phyloP scores from a whole-genome alignment of 2,329 filamentous ascomycete species.

The Monosporascus sp. region DNA sequence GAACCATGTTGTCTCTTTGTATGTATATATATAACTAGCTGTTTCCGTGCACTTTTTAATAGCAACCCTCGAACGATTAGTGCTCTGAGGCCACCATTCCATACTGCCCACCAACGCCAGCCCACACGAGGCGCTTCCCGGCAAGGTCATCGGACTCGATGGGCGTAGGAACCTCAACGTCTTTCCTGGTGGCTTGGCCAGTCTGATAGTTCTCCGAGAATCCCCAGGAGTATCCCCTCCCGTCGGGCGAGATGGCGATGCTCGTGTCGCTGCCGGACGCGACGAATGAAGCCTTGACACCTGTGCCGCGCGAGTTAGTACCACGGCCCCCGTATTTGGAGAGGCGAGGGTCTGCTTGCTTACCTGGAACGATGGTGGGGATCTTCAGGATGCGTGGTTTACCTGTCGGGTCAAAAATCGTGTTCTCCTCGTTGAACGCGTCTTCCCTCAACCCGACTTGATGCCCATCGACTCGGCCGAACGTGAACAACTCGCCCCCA shows the following conservation, averaged over 20 bases:
- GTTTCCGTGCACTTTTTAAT: too few species aligned
- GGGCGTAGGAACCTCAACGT: constrained; percentile 69
- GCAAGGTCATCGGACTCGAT: constrained; percentile 82
- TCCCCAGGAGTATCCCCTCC: constrained; percentile 73
- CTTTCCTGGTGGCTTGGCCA: constrained; percentile 71
- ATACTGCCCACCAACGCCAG: constrained; percentile 86
- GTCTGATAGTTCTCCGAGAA: constrained; percentile 79
- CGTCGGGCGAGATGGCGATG: constrained; percentile 63
- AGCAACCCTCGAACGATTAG: too few species aligned
- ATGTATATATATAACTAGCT: too few species aligned
- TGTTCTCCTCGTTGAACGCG: constrained; percentile 50
- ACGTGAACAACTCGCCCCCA: constrained; percentile 38
- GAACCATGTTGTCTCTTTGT: too few species aligned
- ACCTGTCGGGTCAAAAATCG: constrained; percentile 59
- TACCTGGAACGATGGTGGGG: constrained; percentile 57
- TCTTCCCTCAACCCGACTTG: constrained; percentile 53
- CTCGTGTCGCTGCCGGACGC: constrained; percentile 67
- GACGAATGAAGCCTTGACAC: constrained; percentile 49
- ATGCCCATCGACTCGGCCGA: constrained; percentile 42
- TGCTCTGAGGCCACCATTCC: constrained; percentile 49
- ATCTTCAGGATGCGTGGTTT: constrained; percentile 66
- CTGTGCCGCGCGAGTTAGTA: constrained; percentile 21
- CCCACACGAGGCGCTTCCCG: constrained; percentile 67
- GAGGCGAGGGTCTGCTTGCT: constrained; percentile 14
- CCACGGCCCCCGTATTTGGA: background rate